Conservation (phyloP, 345 rosid genomes). For the Cardamine occulta region DNA sequence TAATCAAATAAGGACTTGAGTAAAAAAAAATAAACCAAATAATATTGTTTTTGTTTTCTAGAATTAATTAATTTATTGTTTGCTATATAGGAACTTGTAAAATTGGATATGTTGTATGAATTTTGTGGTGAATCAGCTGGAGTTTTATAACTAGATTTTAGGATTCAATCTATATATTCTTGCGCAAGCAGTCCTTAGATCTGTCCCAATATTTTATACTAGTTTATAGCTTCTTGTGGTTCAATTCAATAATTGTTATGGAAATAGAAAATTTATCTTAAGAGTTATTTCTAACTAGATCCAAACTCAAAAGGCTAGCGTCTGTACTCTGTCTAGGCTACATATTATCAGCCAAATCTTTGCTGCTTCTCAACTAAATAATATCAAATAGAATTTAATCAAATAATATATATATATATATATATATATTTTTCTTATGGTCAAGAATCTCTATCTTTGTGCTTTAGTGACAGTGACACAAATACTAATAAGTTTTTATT, state of each 20-base stretch:
- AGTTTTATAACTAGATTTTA: not conserved
- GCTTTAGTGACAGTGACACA: too few relatives aligned
- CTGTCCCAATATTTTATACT: not conserved
- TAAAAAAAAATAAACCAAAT: too few relatives aligned
- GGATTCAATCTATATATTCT: not conserved
- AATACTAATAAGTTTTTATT: not conserved
- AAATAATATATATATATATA: not conserved
- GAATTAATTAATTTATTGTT: not conserved
- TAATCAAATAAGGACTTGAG: not conserved
- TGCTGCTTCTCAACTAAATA: not conserved
- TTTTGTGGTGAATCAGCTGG: not conserved
- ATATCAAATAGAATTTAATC: not conserved
- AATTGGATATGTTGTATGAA: not conserved
- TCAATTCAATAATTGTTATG: not conserved
- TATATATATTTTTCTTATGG: too few relatives aligned
- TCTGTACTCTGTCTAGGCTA: not conserved
- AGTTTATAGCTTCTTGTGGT: not conserved
- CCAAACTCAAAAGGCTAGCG: not conserved
- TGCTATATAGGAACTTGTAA: not conserved
- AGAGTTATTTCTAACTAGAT: not conserved
- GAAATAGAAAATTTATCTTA: not conserved
- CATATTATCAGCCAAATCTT: not conserved
- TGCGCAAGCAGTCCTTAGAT: slow-evolving; percentile 1
- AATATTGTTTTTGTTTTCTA: not conserved
- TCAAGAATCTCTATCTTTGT: not conserved